Evolutionary conservation across 495 filamentous ascomycete species (phyloP).

Genomic region (Tetracladium setigerum): DNA sequence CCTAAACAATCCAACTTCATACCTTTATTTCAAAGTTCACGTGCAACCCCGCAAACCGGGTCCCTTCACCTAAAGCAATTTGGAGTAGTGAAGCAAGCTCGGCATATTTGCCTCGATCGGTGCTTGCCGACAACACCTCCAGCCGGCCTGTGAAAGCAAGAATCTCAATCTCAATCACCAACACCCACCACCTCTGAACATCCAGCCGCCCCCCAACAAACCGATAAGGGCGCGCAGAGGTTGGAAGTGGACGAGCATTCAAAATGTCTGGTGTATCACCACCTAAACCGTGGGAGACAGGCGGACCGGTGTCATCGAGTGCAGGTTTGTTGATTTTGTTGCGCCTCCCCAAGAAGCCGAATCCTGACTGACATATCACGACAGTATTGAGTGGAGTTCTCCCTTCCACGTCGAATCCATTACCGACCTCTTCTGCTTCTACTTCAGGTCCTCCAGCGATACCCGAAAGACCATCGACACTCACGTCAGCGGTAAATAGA

Average conservation of each 20-base stretch:
- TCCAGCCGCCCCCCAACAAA: not conserved
- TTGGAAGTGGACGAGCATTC: not conserved
- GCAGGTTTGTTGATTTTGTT: slow-evolving; percentile 36
- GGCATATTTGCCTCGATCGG: too few species aligned
- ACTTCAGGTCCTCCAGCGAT: slow-evolving; percentile 42
- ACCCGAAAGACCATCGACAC: slow-evolving; percentile 67
- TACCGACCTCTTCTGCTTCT: slow-evolving; percentile 33
- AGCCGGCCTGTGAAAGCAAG: too few species aligned
- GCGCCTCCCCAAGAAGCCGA: not conserved
- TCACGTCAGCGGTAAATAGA: slow-evolving; percentile 71
- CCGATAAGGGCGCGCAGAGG: not conserved
- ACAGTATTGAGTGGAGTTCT: slow-evolving; percentile 6
- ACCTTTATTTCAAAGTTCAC: too few species aligned
- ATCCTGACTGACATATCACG: not conserved
- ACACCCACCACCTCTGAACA: not conserved
- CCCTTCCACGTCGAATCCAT: slow-evolving; percentile 23
- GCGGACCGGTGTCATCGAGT: slow-evolving; percentile 52
- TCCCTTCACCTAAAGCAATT: too few species aligned
- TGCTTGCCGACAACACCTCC: too few species aligned
- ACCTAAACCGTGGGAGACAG: slow-evolving; percentile 93
- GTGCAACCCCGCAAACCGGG: too few species aligned
- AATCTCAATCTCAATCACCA: not conserved
- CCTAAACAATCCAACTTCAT: too few species aligned
- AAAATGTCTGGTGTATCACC: slow-evolving; percentile 47
- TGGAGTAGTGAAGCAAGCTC: too few species aligned